Evolutionary conservation across 2,329 filamentous ascomycete genomes (phyloP).

Genomic region (Aspergillus sp.): DNA sequence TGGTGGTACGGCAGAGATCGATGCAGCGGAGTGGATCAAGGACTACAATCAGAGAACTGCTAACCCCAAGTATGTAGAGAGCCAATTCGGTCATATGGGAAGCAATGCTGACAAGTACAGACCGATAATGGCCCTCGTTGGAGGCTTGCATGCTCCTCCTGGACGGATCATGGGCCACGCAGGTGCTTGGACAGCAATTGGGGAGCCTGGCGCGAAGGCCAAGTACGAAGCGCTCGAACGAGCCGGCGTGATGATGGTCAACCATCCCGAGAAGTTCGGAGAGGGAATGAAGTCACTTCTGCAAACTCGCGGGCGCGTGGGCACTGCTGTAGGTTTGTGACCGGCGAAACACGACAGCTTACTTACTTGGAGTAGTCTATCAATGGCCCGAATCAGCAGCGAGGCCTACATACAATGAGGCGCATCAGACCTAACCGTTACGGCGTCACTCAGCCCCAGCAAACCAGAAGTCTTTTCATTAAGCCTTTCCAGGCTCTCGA

Average conservation of each 20-base stretch:
- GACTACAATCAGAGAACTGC: conserved; percentile 61
- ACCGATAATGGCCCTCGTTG: conserved; percentile 72
- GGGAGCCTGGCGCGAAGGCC: conserved; percentile 64
- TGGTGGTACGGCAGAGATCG: conserved; percentile 68
- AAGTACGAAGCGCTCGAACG: conserved; percentile 69
- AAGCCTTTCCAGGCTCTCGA: conserved; percentile 56
- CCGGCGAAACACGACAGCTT: neutral
- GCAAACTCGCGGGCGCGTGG: conserved; percentile 36
- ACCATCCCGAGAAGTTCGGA: conserved; percentile 76
- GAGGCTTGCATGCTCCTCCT: conserved; percentile 63
- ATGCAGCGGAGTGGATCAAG: conserved; percentile 72
- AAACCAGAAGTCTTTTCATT: conserved; percentile 56
- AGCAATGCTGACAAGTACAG: conserved; percentile 41
- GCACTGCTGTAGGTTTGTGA: conserved; percentile 23
- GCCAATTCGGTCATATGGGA: neutral
- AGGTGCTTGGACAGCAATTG: conserved; percentile 69
- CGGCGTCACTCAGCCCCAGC: neutral
- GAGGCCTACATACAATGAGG: conserved; percentile 54
- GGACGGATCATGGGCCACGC: conserved; percentile 77
- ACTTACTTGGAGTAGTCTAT: conserved; percentile 19
- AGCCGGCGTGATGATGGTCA: conserved; percentile 69
- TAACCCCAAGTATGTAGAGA: conserved; percentile 62
- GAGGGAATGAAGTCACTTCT: conserved; percentile 66
- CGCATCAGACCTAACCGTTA: conserved; percentile 25
- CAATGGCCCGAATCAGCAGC: conserved; percentile 42